A percentile compares a stretch with the other conserved stretches of the same genome.
Evolutionary conservation across 2,329 filamentous ascomycete species (phyloP).

Genomic region (Cadophora gregata): DNA sequence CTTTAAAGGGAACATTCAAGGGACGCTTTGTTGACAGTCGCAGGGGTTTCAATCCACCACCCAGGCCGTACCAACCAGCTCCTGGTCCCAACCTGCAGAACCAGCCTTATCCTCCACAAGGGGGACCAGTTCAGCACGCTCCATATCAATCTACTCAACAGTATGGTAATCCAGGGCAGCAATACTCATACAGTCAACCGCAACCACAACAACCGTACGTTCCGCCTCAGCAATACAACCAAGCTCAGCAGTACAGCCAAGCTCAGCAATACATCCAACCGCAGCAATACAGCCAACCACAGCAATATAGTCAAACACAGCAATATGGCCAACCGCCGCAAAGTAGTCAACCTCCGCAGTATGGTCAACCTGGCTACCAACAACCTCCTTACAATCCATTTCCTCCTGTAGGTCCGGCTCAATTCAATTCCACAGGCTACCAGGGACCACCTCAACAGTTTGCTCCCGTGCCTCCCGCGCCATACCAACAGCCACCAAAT

Average conservation of each 20-base stretch:
- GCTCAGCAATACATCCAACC: constrained; percentile 20
- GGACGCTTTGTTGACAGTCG: constrained; percentile 30
- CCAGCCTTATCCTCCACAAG: constrained; percentile 30
- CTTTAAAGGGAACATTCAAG: neutral
- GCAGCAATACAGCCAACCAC: neutral
- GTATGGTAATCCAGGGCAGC: constrained; percentile 32
- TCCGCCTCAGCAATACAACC: constrained; percentile 5
- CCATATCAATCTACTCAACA: constrained; percentile 36
- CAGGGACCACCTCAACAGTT: constrained; percentile 33
- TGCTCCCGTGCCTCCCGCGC: constrained; percentile 23
- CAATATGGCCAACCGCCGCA: constrained; percentile 28
- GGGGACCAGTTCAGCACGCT: constrained; percentile 33
- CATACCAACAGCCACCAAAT: constrained; percentile 34
- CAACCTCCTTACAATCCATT: constrained; percentile 31
- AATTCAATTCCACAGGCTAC: constrained; percentile 29
- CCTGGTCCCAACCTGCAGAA: constrained; percentile 5
- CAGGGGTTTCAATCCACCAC: constrained; percentile 32
- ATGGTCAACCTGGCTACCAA: constrained; percentile 33
- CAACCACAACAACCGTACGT: neutral
- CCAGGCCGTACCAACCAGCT: constrained; percentile 37
- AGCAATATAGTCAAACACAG: constrained; percentile 1
- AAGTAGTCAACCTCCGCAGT: constrained; percentile 29
- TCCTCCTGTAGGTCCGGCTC: constrained; percentile 30
- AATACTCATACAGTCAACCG: constrained; percentile 26
- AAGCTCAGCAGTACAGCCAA: neutral